Conservation (phyloP, 768 basidiomycete species). For the Lactarius indigo region DNA sequence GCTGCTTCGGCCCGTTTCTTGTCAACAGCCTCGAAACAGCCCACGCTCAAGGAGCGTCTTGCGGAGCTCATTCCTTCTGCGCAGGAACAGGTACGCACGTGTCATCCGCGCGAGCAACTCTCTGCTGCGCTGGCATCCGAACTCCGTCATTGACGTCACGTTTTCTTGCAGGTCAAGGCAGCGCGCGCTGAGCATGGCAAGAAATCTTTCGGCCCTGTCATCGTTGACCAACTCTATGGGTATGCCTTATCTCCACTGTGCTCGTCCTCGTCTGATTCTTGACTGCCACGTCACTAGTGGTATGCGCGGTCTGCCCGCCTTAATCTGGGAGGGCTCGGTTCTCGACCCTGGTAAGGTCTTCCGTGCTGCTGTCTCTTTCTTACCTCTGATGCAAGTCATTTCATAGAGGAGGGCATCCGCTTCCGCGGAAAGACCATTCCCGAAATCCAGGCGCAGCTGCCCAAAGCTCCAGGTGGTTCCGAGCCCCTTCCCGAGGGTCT, state of each 20-base stretch:
- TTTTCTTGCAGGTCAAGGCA: conserved; percentile 61
- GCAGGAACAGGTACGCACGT: conserved; percentile 57
- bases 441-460: conserved; percentile 81
- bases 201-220: conserved; percentile 89
- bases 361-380: conserved; percentile 1
- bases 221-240: conserved; percentile 92
- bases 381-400: conserved; percentile 18
- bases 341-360: conserved; percentile 74
- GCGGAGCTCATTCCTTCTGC: conserved; percentile 91
- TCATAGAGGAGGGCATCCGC: conserved; percentile 89
- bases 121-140: not conserved
- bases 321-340: conserved; percentile 98
- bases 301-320: conserved; percentile 85
- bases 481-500: conserved; percentile 93
- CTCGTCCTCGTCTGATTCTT: conserved; percentile 14
- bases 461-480: conserved; percentile 82
- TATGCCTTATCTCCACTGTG: conserved; percentile 31
- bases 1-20: conserved; percentile 56
- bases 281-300: conserved; percentile 46
- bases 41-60: conserved; percentile 87
- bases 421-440: conserved; percentile 97
- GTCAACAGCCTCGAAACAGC: conserved; percentile 61
- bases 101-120: conserved; percentile 2
- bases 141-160: conserved; percentile 18
- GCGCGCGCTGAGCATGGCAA: conserved; percentile 84